Evolutionary conservation across 805 yeast species (phyloP).

Genomic region (Metschnikowia drakensbergensis): DNA sequence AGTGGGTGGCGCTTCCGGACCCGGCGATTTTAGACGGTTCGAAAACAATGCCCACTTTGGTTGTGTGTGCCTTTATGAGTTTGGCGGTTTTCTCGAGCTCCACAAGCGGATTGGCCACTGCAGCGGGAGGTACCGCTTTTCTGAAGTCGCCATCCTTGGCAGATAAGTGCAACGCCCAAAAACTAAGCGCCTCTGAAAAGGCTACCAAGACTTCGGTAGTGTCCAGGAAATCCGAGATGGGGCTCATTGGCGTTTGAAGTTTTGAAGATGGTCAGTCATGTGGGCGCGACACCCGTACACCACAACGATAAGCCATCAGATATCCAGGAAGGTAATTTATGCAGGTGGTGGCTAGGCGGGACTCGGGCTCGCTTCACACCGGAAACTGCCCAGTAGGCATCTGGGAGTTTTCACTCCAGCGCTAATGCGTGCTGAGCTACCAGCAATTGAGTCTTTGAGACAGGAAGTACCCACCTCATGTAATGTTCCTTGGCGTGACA

Average conservation of each 20-base stretch:
- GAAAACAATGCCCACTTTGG: constrained; percentile 70
- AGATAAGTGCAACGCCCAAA: constrained; percentile 13
- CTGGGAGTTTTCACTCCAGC: no score
- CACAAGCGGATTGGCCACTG: constrained; percentile 43
- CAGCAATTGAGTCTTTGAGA: no score
- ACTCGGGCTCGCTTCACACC: no score
- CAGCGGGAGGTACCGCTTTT: constrained; percentile 14
- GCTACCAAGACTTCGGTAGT: constrained; percentile 12
- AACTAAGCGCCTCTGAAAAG: constrained; percentile 16
- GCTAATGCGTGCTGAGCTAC: no score
- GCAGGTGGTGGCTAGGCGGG: no score
- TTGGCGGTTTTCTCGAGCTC: constrained; percentile 60
- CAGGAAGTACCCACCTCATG: no score
- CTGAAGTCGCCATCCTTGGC: constrained; percentile 6
- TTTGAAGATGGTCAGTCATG: not conserved
- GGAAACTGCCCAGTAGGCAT: no score
- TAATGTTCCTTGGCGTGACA: no score
- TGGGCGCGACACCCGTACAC: constrained; percentile 1
- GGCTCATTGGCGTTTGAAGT: not conserved
- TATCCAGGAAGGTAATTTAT: no score
- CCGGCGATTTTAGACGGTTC: constrained; percentile 48
- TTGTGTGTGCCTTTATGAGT: constrained; percentile 68
- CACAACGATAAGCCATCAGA: not conserved
- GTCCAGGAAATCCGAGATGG: not conserved
- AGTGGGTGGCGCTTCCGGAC: constrained; percentile 45